Conservation (phyloP, 2,329 filamentous ascomycete species). For the Cercospora janseana region DNA sequence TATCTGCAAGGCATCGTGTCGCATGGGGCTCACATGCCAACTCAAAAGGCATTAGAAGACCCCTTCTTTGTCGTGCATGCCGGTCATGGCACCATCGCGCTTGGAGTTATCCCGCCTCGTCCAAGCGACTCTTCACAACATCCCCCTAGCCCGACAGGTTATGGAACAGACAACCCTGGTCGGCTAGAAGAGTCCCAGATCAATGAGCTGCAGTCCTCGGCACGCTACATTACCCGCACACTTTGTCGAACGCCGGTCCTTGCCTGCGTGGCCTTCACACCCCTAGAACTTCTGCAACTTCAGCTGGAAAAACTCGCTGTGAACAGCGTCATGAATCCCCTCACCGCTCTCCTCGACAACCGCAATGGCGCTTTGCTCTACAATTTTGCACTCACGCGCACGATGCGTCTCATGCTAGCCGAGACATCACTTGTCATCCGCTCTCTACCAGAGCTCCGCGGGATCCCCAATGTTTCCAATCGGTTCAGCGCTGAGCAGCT, state of each 20-base stretch:
- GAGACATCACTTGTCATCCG: conserved; percentile 74
- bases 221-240: conserved; percentile 63
- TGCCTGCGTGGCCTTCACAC: conserved; percentile 57
- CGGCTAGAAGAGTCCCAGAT: conserved; percentile 17
- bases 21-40: conserved; percentile 53
- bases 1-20: conserved; percentile 71
- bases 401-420: conserved; percentile 68
- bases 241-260: conserved; percentile 63
- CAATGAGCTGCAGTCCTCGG: conserved; percentile 38
- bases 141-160: conserved; percentile 20
- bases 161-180: conserved; percentile 19
- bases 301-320: conserved; percentile 80
- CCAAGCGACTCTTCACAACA: background rate
- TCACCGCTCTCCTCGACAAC: conserved; percentile 76
- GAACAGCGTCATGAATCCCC: conserved; percentile 72
- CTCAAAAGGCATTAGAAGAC: conserved; percentile 36
- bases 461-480: conserved; percentile 57
- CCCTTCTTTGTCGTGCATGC: conserved; percentile 57
- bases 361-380: conserved; percentile 68
- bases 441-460: conserved; percentile 69
- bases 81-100: conserved; percentile 57
- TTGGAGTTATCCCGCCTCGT: conserved; percentile 52
- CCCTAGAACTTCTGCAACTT: conserved; percentile 62
- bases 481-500: conserved; percentile 62
- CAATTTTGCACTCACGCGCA: conserved; percentile 63